A percentile compares a stretch with the other conserved stretches of the same genome.
phyloP scores from a whole-genome alignment of 1,284 basidiomycete genomes.

The Leccinum subrobustum region DNA sequence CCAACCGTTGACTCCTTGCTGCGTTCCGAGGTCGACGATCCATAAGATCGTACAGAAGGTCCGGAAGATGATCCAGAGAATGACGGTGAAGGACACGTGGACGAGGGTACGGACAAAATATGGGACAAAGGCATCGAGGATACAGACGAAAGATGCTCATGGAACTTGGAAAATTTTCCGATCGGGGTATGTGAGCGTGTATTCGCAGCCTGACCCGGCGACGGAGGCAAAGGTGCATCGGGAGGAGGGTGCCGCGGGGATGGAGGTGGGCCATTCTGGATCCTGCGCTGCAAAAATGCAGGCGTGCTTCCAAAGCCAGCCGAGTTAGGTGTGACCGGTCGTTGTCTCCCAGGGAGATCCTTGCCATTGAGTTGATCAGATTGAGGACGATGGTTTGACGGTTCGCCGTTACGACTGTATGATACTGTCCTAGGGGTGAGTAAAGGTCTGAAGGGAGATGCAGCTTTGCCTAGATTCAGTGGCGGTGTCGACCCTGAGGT shows the following conservation, averaged over 20 bases:
- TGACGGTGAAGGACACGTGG: constrained; percentile 19
- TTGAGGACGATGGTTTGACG: not conserved
- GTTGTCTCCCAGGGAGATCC: constrained; percentile 9
- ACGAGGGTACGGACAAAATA: constrained; percentile 5
- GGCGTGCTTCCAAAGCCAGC: constrained; percentile 16
- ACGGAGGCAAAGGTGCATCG: constrained; percentile 30
- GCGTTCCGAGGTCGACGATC: constrained; percentile 23
- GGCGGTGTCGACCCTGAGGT: constrained; percentile 16
- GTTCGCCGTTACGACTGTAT: constrained; percentile 7
- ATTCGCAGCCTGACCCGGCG: constrained; percentile 11
- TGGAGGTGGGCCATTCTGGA: constrained; percentile 24
- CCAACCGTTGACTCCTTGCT: constrained; percentile 2
- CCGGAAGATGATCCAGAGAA: constrained; percentile 34
- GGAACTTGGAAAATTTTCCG: constrained; percentile 28
- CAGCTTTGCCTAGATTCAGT: constrained; percentile 8
- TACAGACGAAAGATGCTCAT: constrained; percentile 34
- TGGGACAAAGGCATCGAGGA: constrained; percentile 26
- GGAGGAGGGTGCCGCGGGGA: constrained; percentile 31
- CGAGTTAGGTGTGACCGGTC: constrained; percentile 5
- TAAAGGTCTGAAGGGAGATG: constrained; percentile 28
- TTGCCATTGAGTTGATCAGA: constrained; percentile 12
- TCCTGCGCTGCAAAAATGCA: constrained; percentile 32
- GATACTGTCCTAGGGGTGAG: constrained; percentile 18
- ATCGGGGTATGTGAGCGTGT: constrained; percentile 14
- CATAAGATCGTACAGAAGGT: constrained; percentile 24